Percentiles rank a stretch among this genome's conserved stretches.
These are phyloP conservation scores for Neurospora sp. DNA, from an alignment of 495 filamentous ascomycete genomes.

Conservation along the genomic window DNA sequence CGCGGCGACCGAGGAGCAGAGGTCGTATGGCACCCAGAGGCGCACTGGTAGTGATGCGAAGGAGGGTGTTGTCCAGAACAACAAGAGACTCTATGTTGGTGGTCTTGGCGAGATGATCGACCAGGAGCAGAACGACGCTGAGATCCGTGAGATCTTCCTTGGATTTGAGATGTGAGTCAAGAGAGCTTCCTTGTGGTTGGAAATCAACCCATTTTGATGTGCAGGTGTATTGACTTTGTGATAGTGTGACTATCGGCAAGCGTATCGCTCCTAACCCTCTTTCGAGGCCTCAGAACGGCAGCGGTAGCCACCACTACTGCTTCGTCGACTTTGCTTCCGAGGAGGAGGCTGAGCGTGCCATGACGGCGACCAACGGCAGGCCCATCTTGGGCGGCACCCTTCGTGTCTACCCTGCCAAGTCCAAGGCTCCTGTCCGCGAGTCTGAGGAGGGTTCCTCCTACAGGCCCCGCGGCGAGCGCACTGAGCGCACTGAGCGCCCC, in stretches of 20 bases:
- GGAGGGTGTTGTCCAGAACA: constrained; percentile 17
- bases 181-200: not conserved
- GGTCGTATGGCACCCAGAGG: constrained; percentile 11
- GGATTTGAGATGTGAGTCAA: constrained; percentile 40
- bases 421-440: constrained; percentile 4
- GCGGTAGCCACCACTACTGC: constrained; percentile 48
- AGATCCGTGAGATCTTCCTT: constrained; percentile 49
- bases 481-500: not conserved
- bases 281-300: constrained; percentile 39
- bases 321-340: constrained; percentile 53
- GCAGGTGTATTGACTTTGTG: not conserved
- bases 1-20: constrained; percentile 10
- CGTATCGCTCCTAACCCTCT: constrained; percentile 48
- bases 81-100: constrained; percentile 52
- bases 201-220: constrained; percentile 4
- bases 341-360: constrained; percentile 43
- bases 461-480: not conserved
- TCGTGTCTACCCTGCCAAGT: constrained; percentile 10
- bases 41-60: constrained; percentile 8
- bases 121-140: constrained; percentile 39
- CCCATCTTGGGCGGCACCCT: constrained; percentile 6
- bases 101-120: constrained; percentile 50
- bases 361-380: constrained; percentile 21
- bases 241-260: constrained; percentile 51
- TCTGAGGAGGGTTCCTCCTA: not conserved